Evolutionary conservation across 83 land plant genomes (phyloP).

Genomic region (Picea abies): DNA sequence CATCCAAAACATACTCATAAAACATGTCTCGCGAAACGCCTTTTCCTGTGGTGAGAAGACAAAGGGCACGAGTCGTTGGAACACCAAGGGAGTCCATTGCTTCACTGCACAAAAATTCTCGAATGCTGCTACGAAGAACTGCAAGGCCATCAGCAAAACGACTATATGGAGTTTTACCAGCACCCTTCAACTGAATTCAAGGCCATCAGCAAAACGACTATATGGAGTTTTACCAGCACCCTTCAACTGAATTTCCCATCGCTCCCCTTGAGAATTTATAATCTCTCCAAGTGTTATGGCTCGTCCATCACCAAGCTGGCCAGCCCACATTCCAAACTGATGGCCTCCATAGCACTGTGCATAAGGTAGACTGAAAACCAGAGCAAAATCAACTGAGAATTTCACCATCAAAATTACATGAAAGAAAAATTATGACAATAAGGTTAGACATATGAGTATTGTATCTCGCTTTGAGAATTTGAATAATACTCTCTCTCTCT

Average conservation of each 20-base stretch:
- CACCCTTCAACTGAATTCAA: too few species aligned
- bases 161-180: too few species aligned
- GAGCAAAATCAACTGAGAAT: conserved; percentile 2
- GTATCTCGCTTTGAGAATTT: too few species aligned
- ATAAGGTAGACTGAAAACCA: conserved; percentile 68
- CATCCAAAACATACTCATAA: conserved; percentile 55
- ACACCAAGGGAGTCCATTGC: too few species aligned
- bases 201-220: conserved; percentile 97
- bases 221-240: conserved; percentile 99
- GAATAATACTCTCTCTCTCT: too few species aligned
- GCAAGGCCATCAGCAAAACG: too few species aligned
- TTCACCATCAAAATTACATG: neutral
- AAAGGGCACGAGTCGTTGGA: too few species aligned
- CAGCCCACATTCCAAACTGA: conserved; percentile 99
- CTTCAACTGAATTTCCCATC: conserved; percentile 98
- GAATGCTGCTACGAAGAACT: too few species aligned
- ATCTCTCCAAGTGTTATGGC: conserved; percentile 96
- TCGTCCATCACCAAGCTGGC: conserved; percentile 98
- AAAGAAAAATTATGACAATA: neutral
- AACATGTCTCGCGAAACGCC: too few species aligned
- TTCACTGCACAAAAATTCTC: too few species aligned
- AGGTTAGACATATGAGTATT: too few species aligned
- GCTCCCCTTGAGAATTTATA: conserved; percentile 68
- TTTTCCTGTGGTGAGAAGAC: too few species aligned
- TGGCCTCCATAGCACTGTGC: conserved; percentile 99